Percentiles rank a stretch among this genome's conserved stretches.
Conservation (phyloP, 2,329 filamentous ascomycete species). For the Nemania sp. region DNA sequence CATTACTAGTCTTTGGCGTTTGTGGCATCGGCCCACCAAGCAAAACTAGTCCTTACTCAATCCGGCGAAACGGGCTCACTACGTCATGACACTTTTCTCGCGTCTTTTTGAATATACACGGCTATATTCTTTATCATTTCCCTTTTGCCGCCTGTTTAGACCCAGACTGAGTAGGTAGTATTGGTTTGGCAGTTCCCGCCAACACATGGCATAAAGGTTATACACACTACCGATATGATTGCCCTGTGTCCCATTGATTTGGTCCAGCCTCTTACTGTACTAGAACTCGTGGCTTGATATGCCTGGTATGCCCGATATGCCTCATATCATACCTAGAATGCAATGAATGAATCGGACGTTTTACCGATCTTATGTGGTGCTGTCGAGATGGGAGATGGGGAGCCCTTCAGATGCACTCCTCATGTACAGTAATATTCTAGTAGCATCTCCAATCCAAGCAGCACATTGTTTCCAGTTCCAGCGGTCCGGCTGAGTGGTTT, state of each 20-base stretch:
- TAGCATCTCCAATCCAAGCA: too few species aligned
- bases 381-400: background rate
- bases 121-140: background rate
- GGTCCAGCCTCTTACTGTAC: background rate
- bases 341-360: background rate
- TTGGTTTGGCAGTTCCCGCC: background rate
- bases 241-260: background rate
- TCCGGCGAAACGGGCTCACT: background rate
- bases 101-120: too few species aligned
- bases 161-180: background rate
- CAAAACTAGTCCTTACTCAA: slow-evolving; percentile 15
- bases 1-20: too few species aligned
- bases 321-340: too few species aligned
- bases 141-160: slow-evolving; percentile 1
- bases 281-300: background rate
- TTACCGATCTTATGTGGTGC: background rate
- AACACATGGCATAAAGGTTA: slow-evolving; percentile 4
- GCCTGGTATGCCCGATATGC: too few species aligned
- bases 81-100: too few species aligned
- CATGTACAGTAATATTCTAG: too few species aligned
- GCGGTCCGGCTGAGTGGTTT: background rate
- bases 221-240: background rate
- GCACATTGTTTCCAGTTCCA: background rate
- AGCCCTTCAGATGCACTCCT: background rate
- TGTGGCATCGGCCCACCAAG: slow-evolving; percentile 2